These are phyloP conservation scores for Colletotrichum orbiculare DNA, from an alignment of 2,329 filamentous ascomycete genomes.

Conservation along the genomic window DNA sequence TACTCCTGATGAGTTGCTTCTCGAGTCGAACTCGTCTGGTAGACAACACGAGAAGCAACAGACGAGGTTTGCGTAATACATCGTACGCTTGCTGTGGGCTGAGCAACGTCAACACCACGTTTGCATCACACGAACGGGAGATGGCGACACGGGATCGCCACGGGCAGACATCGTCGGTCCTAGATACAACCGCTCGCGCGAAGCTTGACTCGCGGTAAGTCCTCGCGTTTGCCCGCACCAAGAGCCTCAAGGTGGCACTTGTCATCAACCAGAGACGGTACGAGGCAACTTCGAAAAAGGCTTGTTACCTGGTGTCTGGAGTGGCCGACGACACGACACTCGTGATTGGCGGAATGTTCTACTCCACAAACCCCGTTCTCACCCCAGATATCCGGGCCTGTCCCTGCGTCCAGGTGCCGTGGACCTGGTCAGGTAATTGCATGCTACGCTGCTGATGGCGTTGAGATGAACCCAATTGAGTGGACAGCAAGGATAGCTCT, in stretches of 20 bases:
- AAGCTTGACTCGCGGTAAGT: conserved; percentile 12
- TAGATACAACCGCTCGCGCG: background rate
- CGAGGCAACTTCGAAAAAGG: background rate
- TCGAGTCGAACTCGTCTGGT: too few species aligned
- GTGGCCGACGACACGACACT: background rate
- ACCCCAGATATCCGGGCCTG: conserved; percentile 13
- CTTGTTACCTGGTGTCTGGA: conserved; percentile 1
- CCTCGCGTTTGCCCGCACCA: conserved; percentile 1
- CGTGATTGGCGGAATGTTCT: conserved; percentile 21
- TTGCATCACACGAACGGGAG: too few species aligned
- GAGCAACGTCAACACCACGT: too few species aligned
- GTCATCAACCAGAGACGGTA: background rate
- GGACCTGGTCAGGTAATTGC: background rate
- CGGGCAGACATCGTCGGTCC: background rate
- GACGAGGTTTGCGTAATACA: too few species aligned
- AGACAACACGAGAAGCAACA: too few species aligned
- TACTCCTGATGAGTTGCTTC: too few species aligned
- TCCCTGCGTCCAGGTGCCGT: conserved; percentile 17
- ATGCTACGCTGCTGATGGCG: conserved; percentile 1
- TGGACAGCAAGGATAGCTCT: background rate
- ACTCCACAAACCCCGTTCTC: conserved; percentile 13
- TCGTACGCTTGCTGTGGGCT: too few species aligned
- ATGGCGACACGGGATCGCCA: too few species aligned
- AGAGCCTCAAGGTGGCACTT: conserved; percentile 16
- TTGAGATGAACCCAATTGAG: conserved; percentile 15